phyloP scores from a whole-genome alignment of 164 flowering plant genomes.

The Vitis riparia region DNA sequence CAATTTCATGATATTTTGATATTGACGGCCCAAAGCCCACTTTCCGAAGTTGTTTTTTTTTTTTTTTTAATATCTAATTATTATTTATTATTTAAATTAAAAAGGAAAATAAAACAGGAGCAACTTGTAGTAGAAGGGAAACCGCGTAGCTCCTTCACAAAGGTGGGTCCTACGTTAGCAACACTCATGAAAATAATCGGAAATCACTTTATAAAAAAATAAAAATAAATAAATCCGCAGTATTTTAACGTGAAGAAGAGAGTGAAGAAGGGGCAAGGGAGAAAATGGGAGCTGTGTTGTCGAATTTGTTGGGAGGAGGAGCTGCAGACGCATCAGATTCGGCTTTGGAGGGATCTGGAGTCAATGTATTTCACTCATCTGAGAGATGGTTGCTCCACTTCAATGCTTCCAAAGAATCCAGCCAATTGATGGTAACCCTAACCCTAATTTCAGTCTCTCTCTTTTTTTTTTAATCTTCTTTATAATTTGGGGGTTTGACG shows the following conservation, averaged over 20 bases:
- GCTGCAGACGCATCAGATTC: slow-evolving; percentile 12
- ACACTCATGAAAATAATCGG: background rate
- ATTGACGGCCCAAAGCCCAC: too few relatives aligned
- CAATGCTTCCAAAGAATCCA: slow-evolving; percentile 39
- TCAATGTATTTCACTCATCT: slow-evolving; percentile 50
- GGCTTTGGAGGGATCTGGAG: slow-evolving; percentile 31
- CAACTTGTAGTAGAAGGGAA: background rate
- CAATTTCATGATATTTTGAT: too few relatives aligned
- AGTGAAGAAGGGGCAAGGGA: background rate
- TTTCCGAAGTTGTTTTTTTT: too few relatives aligned
- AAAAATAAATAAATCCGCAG: background rate
- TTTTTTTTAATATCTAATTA: too few relatives aligned
- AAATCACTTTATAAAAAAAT: background rate
- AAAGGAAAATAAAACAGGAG: background rate
- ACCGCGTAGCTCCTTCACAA: background rate
- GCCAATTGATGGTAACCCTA: slow-evolving; percentile 49
- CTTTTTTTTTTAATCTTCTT: background rate
- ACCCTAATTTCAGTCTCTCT: background rate
- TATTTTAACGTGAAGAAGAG: background rate
- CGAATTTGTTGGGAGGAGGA: slow-evolving; percentile 25
- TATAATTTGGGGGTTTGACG: slow-evolving; percentile 2
- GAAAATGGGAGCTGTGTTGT: slow-evolving; percentile 41
- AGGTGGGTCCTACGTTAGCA: background rate
- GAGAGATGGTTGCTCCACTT: slow-evolving; percentile 65
- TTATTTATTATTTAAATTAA: too few relatives aligned